Base-by-base conservation (phyloP, 352 stramenopile species). In the Phytophthora rubi region DNA sequence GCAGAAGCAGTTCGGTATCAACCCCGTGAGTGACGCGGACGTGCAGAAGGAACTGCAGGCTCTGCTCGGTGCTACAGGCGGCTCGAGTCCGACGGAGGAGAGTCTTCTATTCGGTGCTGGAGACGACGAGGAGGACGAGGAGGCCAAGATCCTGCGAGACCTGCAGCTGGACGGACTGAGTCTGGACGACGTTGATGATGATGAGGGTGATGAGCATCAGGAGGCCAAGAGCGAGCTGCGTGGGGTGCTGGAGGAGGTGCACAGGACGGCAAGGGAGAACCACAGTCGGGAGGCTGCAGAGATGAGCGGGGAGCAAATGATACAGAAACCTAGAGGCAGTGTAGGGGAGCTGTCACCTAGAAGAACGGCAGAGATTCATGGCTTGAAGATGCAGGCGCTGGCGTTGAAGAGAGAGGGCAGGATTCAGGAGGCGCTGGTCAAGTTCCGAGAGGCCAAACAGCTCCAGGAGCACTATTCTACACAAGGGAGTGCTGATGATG, bases 1-100 rank as follows among this genome's bases (percentile, higher is more conserved):
- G 42, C 86, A 94, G 75, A 78, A 82, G 15, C 81, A 93, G 76
- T 92, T 95, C 59, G 85, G 88, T 5, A 93, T 95, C 70, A 85
- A 81, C 35, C 74, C 82, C 33, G 75, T 93, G 53, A 85, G 64
- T 21, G 85, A 93, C 60, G 82, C 80, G 47, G 84, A 95, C 51
- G 83, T 95, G 18, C 73, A 93, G 66, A 73, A 63, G 42, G 88
- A 95, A 48, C 82, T 93, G 26, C 70, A 79, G 54, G 67, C 74
- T 70, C 76, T 95, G 16, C 75, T 94, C 37, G 77, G 74, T 13
- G 72, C 55, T 23, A 49, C 35, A 4, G 59, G 30, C 21, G 54
- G 62, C 30, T 59, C 80, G 32, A 90, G 82, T 76, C 81, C 77
- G 16, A 79, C 64, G 33, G 68, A 81, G n/a, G 81, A 93, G 68